Conservation (phyloP, 129 eudicot species). For the Chrysanthemum seticuspe region DNA sequence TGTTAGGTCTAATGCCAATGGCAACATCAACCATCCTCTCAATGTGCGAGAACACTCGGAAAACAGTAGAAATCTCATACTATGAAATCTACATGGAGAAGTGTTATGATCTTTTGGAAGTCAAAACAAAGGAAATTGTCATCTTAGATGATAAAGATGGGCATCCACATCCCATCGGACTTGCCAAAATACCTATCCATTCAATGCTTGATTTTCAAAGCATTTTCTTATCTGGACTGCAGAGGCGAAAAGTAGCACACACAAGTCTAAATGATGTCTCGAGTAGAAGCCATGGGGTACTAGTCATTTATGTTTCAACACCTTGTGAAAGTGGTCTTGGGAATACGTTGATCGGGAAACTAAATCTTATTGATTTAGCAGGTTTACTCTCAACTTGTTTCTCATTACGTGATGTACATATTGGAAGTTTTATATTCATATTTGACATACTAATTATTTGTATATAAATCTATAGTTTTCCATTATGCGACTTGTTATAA, state of each 20-base stretch:
- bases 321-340: conserved; percentile 28
- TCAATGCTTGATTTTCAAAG: conserved; percentile 61
- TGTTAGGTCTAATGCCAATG: conserved; percentile 75
- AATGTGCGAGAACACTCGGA: conserved; percentile 43
- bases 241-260: conserved; percentile 84
- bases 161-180: conserved; percentile 63
- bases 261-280: conserved; percentile 89
- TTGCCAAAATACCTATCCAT: conserved; percentile 57
- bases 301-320: conserved; percentile 50
- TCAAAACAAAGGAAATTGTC: conserved; percentile 55
- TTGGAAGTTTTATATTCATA: too few relatives aligned
- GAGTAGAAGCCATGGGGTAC: conserved; percentile 92
- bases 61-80: conserved; percentile 62
- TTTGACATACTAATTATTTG: too few relatives aligned
- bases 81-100: conserved; percentile 87
- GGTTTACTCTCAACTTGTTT: conserved; percentile 42
- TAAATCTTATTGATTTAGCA: conserved; percentile 94
- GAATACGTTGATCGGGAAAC: conserved; percentile 53
- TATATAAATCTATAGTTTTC: background rate
- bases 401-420: background rate
- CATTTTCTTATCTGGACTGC: conserved; percentile 51
- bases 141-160: conserved; percentile 75
- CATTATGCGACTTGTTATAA: background rate
- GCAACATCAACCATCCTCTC: conserved; percentile 64
- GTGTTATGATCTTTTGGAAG: conserved; percentile 81